These are phyloP conservation scores for Wallacemonas sp. DNA, from an alignment of 208 protist genomes.

Conservation along the genomic window DNA sequence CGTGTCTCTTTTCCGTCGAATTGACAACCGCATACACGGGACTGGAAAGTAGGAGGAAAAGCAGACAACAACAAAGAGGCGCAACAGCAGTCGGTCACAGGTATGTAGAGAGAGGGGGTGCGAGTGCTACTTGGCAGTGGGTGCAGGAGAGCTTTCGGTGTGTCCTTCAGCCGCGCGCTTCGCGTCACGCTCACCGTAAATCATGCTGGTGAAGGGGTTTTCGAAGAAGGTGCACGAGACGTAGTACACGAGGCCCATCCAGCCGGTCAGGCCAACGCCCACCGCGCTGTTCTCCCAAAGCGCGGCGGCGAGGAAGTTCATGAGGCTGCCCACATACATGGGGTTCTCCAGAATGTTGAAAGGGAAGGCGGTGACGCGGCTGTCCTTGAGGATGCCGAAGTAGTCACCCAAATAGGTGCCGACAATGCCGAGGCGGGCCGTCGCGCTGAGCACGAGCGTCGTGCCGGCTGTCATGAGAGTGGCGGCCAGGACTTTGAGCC, in stretches of 20 bases:
- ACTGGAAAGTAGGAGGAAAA: no score
- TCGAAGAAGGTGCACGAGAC: constrained; percentile 89
- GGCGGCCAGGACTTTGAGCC: constrained; percentile 29
- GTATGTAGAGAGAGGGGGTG: no score
- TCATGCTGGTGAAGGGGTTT: constrained; percentile 89
- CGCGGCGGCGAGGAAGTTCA: constrained; percentile 87
- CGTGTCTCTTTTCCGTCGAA: no score
- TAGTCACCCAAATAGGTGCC: constrained; percentile 96
- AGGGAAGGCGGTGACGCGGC: constrained; percentile 90
- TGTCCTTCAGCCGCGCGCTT: not conserved
- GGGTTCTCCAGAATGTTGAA: constrained; percentile 93
- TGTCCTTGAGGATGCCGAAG: constrained; percentile 92
- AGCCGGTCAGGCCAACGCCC: constrained; percentile 68
- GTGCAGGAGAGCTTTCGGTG: no score
- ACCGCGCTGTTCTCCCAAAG: constrained; percentile 66
- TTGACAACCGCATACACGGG: no score
- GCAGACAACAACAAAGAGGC: no score
- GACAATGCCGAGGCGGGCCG: constrained; percentile 83
- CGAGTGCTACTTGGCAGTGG: no score
- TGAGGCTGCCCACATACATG: constrained; percentile 93
- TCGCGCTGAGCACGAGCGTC: constrained; percentile 73
- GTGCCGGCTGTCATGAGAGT: constrained; percentile 53
- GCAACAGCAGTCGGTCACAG: no score
- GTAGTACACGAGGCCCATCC: constrained; percentile 86
- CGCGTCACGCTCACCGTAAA: constrained; percentile 55